Conservation (phyloP, 306 rosid genomes). For the Castanea mollissima region DNA sequence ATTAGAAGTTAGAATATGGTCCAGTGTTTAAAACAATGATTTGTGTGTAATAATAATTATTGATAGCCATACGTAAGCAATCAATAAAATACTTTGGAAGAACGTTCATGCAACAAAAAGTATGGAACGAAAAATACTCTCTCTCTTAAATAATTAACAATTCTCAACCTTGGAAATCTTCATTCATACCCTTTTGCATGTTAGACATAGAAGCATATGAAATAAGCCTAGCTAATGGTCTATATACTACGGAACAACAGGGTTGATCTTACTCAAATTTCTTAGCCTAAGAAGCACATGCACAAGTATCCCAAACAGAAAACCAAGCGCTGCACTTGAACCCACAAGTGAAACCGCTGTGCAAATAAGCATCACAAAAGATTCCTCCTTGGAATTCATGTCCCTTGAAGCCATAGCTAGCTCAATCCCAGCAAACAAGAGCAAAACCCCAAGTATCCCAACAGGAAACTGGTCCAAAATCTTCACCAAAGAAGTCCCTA, state of each 20-base stretch:
- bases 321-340: slow-evolving; percentile 68
- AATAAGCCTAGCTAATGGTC: too few species aligned
- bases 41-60: too few species aligned
- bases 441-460: slow-evolving; percentile 62
- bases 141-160: too few species aligned
- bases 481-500: slow-evolving; percentile 60
- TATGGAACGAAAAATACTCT: too few species aligned
- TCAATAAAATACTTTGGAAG: too few species aligned
- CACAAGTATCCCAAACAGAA: slow-evolving; percentile 45
- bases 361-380: slow-evolving; percentile 57
- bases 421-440: slow-evolving; percentile 72
- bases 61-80: too few species aligned
- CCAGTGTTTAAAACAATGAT: too few species aligned
- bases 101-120: too few species aligned
- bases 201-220: too few species aligned
- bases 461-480: slow-evolving; percentile 56
- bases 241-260: slow-evolving; percentile 8
- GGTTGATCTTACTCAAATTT: slow-evolving; percentile 24
- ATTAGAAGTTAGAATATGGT: too few species aligned
- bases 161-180: too few species aligned
- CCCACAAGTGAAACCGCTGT: slow-evolving; percentile 64
- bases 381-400: slow-evolving; percentile 57
- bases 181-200: too few species aligned
- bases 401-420: slow-evolving; percentile 71
- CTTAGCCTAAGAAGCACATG: slow-evolving; percentile 45